Base-by-base conservation (phyloP, 2,329 filamentous ascomycete species). In the Ceratocystis albifundus region DNA sequence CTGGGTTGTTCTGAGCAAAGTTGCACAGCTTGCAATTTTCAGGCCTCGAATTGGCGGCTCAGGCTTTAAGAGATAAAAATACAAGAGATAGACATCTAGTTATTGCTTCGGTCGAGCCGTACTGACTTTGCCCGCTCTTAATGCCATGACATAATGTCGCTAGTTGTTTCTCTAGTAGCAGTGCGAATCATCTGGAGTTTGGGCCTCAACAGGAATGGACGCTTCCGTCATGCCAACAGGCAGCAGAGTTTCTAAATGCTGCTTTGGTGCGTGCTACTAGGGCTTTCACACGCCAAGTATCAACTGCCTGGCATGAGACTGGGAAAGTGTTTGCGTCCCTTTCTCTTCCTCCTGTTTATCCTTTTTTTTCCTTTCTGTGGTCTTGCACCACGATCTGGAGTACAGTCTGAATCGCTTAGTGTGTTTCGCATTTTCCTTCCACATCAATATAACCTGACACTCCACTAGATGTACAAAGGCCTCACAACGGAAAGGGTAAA, bases 331-430 rank as follows among this genome's bases (percentile, higher is more conserved):
- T 28, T 53, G 48, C 48, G 48, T 20, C 25, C 28, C 20, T 22
- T 53, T 36, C 36, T 32, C 17, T 30, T 36, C 17, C 4, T 59
- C 32, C 55, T 59, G 55, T 59, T 25, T 59, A 59, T 28, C 25
- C 55, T 32, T 36, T 36, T 59, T 25, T 25, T 59, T 36, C 20
- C 3, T n/a, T 32, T 17, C 4, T 41, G 36, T 41, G 36, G 36
- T 36, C 36, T 32, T n/a, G 32, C 55, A 32, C 36, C 30, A 36
- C 55, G 17, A 59, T n/a, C 8, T 20, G 17, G 55, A 36, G 25
- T n/a, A 59, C 55, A 59, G 28, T 30, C 25, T 59, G 55, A 59
- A 30, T 59, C 55, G 55, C 55, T 36, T 36, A 59, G 25, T 36
- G 28, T 36, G 55, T 32, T 59, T 59, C 25, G 28, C 12, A 59